phyloP scores from a whole-genome alignment of 2,329 filamentous ascomycete species.

The Eurotiales sp. region DNA sequence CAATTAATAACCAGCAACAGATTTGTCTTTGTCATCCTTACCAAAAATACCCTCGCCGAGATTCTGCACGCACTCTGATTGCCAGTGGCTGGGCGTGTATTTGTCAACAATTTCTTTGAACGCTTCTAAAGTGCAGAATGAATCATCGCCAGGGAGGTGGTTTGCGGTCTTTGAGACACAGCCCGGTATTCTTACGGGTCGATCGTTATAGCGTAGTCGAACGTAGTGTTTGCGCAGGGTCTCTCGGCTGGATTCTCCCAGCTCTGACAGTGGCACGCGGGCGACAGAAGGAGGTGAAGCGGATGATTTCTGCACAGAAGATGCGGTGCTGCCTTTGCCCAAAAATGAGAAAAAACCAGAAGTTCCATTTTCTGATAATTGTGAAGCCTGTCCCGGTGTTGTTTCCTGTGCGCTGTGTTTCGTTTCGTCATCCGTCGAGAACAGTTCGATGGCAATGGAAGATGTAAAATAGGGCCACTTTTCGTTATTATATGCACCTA shows the following conservation, averaged over 20 bases:
- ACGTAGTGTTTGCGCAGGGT: constrained; percentile 69
- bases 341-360: constrained; percentile 32
- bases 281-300: constrained; percentile 30
- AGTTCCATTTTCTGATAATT: constrained; percentile 21
- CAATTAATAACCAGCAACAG: constrained; percentile 35
- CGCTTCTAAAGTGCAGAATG: constrained; percentile 84
- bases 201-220: constrained; percentile 85
- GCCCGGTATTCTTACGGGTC: constrained; percentile 73
- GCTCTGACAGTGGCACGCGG: constrained; percentile 29
- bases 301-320: constrained; percentile 6
- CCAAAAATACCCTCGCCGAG: constrained; percentile 54
- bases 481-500: constrained; percentile 71
- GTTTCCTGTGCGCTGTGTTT: constrained; percentile 16
- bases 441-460: constrained; percentile 87
- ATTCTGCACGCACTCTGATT: constrained; percentile 56
- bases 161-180: constrained; percentile 68
- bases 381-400: constrained; percentile 24
- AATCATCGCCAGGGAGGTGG: constrained; percentile 80
- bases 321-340: constrained; percentile 18
- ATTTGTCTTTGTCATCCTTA: constrained; percentile 33
- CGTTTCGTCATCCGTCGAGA: constrained; percentile 46
- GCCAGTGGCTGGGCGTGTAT: constrained; percentile 80
- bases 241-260: constrained; percentile 26
- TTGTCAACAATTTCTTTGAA: constrained; percentile 93
- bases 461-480: constrained; percentile 92